Conservation (phyloP, 208 protist species). For the Crithidia thermophila region DNA sequence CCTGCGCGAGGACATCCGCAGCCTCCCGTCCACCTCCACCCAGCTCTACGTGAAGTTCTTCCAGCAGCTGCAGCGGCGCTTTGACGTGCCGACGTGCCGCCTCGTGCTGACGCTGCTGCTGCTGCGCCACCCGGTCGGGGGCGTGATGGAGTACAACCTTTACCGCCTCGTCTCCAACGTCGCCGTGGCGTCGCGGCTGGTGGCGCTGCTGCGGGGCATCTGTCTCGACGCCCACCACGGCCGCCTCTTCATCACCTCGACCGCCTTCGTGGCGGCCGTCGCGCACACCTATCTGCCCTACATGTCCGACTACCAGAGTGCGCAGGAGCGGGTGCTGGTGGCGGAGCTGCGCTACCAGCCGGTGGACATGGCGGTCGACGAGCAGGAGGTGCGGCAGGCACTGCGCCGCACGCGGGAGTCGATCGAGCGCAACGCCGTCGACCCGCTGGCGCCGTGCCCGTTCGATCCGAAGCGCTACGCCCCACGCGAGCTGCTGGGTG, state of each 20-base stretch:
- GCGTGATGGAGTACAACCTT: slow-evolving; percentile 81
- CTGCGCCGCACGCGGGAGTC: slow-evolving; percentile 46
- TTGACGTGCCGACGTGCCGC: slow-evolving; percentile 48
- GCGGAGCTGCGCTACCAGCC: slow-evolving; percentile 70
- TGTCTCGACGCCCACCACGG: slow-evolving; percentile 52
- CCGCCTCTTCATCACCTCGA: slow-evolving; percentile 42
- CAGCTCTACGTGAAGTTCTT: slow-evolving; percentile 63
- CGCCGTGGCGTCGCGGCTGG: slow-evolving; percentile 66
- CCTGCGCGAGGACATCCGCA: slow-evolving; percentile 70
- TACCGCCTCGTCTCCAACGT: slow-evolving; percentile 82
- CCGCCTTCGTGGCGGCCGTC: slow-evolving; percentile 64
- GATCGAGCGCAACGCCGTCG: slow-evolving; percentile 36
- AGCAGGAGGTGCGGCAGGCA: slow-evolving; percentile 31
- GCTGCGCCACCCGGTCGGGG: slow-evolving; percentile 55
- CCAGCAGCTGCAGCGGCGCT: slow-evolving; percentile 52
- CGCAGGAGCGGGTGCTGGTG: slow-evolving; percentile 55
- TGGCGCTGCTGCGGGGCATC: slow-evolving; percentile 71
- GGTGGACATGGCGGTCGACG: slow-evolving; percentile 30
- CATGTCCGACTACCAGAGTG: slow-evolving; percentile 41
- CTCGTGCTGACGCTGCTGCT: slow-evolving; percentile 71
- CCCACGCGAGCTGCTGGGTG: slow-evolving; percentile 58
- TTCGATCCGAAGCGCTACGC: slow-evolving; percentile 62
- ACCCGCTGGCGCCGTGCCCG: slow-evolving; percentile 27
- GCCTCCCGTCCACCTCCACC: slow-evolving; percentile 54
- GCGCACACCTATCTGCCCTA: slow-evolving; percentile 47